Evolutionary conservation across 768 basidiomycete species (phyloP).

Genomic region (Boletellus emodensis): DNA sequence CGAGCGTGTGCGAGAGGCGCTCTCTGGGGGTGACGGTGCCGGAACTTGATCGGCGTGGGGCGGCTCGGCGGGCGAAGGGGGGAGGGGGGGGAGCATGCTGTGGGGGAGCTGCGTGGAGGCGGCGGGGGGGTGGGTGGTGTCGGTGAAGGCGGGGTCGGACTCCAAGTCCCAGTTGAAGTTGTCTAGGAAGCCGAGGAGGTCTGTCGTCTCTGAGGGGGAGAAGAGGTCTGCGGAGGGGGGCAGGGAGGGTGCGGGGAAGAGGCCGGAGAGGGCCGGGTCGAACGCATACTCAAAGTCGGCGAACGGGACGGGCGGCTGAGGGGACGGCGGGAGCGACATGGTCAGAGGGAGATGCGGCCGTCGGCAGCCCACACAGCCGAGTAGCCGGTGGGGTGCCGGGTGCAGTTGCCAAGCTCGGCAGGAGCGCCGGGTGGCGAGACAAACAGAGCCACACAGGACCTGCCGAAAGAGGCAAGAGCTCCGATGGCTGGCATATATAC

Average conservation of each 20-base stretch:
- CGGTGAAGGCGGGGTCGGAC: conserved; percentile 30
- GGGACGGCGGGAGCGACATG: conserved; percentile 26
- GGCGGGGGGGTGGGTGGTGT: conserved; percentile 7
- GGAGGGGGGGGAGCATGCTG: background rate
- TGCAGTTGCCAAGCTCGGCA: too few species aligned
- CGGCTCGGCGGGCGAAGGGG: conserved; percentile 7
- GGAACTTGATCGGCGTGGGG: conserved; percentile 11
- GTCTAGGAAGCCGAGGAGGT: conserved; percentile 79
- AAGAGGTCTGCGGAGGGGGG: conserved; percentile 77
- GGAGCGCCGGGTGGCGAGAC: background rate
- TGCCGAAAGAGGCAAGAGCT: conserved; percentile 24
- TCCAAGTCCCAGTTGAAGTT: conserved; percentile 70
- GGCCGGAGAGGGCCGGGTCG: conserved; percentile 51
- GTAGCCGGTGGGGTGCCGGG: conserved; percentile 16
- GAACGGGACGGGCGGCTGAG: conserved; percentile 54
- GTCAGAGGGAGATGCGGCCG: conserved; percentile 9
- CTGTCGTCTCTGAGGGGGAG: conserved; percentile 71
- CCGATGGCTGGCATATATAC: conserved; percentile 29
- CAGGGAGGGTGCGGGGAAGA: conserved; percentile 59
- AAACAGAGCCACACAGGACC: conserved; percentile 13
- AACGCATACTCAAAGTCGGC: conserved; percentile 72
- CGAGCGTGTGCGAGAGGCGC: conserved; percentile 11
- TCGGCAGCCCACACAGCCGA: conserved; percentile 16
- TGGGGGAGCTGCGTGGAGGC: background rate
- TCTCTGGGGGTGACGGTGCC: conserved; percentile 8